Percentiles rank a stretch among this genome's conserved stretches.
These are phyloP conservation scores for Ustilago lituana DNA, from an alignment of 1,284 basidiomycete genomes.

Conservation along the genomic window DNA sequence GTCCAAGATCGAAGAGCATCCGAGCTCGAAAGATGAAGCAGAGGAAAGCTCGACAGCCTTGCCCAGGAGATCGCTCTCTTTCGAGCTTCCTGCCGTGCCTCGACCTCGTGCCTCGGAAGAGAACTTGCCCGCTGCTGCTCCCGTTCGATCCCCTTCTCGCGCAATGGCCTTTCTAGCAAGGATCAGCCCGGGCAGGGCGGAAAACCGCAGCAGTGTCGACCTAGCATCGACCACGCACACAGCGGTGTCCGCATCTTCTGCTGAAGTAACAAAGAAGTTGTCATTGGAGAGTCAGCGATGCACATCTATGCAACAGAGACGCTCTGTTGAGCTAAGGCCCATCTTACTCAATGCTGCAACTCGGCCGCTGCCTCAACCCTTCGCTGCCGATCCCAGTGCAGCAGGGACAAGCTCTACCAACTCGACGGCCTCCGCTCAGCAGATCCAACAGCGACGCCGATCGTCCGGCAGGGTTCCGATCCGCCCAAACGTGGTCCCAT, in stretches of 20 bases:
- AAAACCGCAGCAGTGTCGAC: slow-evolving; percentile 34
- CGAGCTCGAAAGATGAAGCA: background rate
- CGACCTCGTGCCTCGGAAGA: slow-evolving; percentile 16
- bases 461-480: slow-evolving; percentile 20
- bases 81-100: slow-evolving; percentile 27
- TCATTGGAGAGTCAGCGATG: slow-evolving; percentile 21
- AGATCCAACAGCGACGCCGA: slow-evolving; percentile 21
- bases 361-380: slow-evolving; percentile 13
- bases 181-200: slow-evolving; percentile 18
- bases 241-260: background rate
- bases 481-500: slow-evolving; percentile 38
- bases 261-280: slow-evolving; percentile 6
- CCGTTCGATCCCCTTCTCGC: slow-evolving; percentile 24
- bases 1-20: slow-evolving; percentile 35
- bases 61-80: slow-evolving; percentile 22
- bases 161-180: slow-evolving; percentile 35
- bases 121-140: background rate
- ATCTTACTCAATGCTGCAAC: slow-evolving; percentile 36
- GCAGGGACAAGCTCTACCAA: background rate
- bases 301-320: slow-evolving; percentile 27
- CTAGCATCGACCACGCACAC: slow-evolving; percentile 1
- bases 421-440: background rate
- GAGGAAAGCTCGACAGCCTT: background rate
- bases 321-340: slow-evolving; percentile 35
- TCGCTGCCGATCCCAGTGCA: background rate